These are phyloP conservation scores for Syncephalis fuscata DNA, from an alignment of 371 early-diverging fungal species.

Conservation along the genomic window DNA sequence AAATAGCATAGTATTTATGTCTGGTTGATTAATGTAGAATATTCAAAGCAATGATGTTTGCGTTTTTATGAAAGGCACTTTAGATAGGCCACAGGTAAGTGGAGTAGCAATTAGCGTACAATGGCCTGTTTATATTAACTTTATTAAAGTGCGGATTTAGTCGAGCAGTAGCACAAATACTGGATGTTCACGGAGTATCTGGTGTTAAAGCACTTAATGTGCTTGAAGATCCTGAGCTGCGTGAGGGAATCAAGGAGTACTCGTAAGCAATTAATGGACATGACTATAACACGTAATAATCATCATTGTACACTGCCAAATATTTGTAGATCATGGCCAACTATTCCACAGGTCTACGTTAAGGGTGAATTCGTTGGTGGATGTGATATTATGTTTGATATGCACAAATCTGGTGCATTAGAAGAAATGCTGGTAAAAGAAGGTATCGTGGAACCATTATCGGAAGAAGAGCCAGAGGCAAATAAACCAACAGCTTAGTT, in stretches of 20 bases:
- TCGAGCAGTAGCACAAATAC: constrained; percentile 77
- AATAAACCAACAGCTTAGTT: background rate
- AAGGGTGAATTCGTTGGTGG: constrained; percentile 97
- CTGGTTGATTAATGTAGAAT: constrained; percentile 23
- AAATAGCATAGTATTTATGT: no score
- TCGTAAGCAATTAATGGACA: constrained; percentile 27
- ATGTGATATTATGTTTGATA: constrained; percentile 82
- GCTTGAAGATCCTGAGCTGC: constrained; percentile 73
- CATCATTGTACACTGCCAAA: background rate
- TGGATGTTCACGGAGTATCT: constrained; percentile 65
- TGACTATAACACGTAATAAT: background rate
- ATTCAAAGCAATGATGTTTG: constrained; percentile 51
- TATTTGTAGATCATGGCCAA: constrained; percentile 87
- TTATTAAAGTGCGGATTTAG: constrained; percentile 77
- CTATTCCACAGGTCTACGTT: constrained; percentile 96
- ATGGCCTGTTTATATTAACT: background rate
- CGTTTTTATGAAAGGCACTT: constrained; percentile 94
- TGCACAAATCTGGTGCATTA: constrained; percentile 84
- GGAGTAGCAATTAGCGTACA: background rate
- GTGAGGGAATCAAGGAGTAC: constrained; percentile 88
- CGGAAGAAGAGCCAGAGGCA: constrained; percentile 1
- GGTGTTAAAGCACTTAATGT: constrained; percentile 71
- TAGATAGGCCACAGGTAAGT: constrained; percentile 61
- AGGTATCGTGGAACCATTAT: constrained; percentile 30
- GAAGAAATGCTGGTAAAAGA: constrained; percentile 69